Base-by-base conservation (phyloP, 2,329 filamentous ascomycete genomes). In the Ophiostoma australiae region DNA sequence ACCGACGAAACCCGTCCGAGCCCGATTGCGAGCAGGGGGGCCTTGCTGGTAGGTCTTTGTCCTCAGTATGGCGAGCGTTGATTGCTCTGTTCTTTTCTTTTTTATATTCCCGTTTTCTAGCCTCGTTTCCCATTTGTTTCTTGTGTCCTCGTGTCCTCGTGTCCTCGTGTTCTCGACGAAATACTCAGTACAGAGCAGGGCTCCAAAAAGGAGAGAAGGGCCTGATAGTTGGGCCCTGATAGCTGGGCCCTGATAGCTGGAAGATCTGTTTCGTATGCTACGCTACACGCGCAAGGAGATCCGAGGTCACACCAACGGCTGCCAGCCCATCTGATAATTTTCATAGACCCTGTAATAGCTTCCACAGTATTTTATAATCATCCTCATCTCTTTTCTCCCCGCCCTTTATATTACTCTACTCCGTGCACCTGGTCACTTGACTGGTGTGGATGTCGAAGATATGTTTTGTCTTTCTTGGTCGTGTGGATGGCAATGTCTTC, bases 91-190 rank as follows among this genome's bases (percentile, higher is more conserved):
- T 27, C n/a, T 58, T 7, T 27, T 8, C 27, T 35, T 63, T 55
- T 63, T 63, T 63, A 63, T 33, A 63, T 33, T 63, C 58, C 11
- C 27, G 58, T 63, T 63, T 63, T 33, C 58, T 63, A 63, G 58
- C 58, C 58, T 27, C 23, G 27, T 33, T 33, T 63, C 58, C 27
- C 13, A 33, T 33, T 33, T 63, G 58, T 33, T 17, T 63, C 58
- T 4, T 63, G 58, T 63, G 58, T 63, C 58, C 27, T 61, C 27
- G 55, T 61, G 55, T 27, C n/a, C 13, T 48, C 20, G 17, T 20
- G 44, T 31, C 27, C 27, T 31, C 27, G 27, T 31, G 27, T 31
- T 1, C 27, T 31, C 27, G 27, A 31, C 27, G 27, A 31, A 31
- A 31, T 31, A 31, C 44, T 17, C 13, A 48, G 20, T 15, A n/a